Evolutionary conservation across 441 rosid genomes (phyloP).

Genomic region (Adansonia grandidieri): DNA sequence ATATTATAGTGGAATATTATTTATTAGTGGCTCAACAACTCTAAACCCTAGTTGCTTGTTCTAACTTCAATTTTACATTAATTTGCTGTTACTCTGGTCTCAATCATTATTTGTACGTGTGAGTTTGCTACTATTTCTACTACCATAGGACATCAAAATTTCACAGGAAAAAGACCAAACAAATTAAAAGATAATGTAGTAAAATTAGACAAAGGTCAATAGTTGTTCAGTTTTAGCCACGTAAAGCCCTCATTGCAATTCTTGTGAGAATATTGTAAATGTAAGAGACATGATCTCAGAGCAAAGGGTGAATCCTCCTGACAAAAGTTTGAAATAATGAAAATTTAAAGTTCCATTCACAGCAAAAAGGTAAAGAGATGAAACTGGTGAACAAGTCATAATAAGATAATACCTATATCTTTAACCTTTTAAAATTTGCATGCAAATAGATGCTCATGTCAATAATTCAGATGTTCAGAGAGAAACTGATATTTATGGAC

Average conservation of each 20-base stretch:
- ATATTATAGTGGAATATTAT: not conserved
- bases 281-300: not conserved
- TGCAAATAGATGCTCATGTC: conserved; percentile 3
- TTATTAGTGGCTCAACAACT: not conserved
- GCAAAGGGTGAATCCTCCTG: not conserved
- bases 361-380: not conserved
- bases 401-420: not conserved
- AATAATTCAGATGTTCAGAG: not conserved
- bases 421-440: not conserved
- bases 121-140: not conserved
- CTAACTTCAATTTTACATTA: not conserved
- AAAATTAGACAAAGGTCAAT: not conserved
- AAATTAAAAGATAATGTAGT: not conserved
- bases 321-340: not conserved
- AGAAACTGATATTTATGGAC: not conserved
- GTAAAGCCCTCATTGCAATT: not conserved
- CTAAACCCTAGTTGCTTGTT: not conserved
- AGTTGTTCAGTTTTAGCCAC: not conserved
- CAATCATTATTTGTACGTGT: not conserved
- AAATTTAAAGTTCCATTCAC: not conserved
- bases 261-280: not conserved
- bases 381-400: not conserved
- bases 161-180: not conserved
- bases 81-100: not conserved
- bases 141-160: not conserved